A percentile compares a stretch with the other conserved stretches of the same genome.
Conservation (phyloP, 257 asterid species). For the Nicotiana tomentosiformis region DNA sequence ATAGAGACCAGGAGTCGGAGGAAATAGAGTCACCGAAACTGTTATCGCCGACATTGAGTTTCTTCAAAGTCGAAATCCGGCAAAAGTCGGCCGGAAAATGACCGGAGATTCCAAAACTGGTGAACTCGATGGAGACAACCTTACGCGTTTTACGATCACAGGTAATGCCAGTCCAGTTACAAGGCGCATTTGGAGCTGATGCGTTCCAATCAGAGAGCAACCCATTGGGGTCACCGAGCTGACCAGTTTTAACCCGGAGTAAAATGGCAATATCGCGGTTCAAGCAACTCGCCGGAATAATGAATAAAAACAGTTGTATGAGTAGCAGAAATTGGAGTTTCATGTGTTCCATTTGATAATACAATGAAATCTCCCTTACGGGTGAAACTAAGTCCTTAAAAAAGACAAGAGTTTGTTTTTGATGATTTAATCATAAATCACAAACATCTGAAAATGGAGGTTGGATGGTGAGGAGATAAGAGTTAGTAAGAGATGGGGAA, state of each 20-base stretch:
- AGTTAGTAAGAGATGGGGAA: background rate
- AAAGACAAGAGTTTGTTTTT: background rate
- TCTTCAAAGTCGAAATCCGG: slow-evolving; percentile 47
- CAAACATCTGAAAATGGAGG: slow-evolving; percentile 3
- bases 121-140: slow-evolving; percentile 50
- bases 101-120: slow-evolving; percentile 36
- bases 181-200: slow-evolving; percentile 40
- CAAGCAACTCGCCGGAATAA: slow-evolving; percentile 27
- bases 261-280: slow-evolving; percentile 52
- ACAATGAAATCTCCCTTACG: background rate
- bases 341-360: slow-evolving; percentile 17
- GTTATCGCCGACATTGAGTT: slow-evolving; percentile 44
- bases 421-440: background rate
- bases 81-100: slow-evolving; percentile 68
- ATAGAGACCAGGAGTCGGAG: slow-evolving; percentile 37
- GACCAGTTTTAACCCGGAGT: slow-evolving; percentile 46
- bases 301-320: slow-evolving; percentile 16
- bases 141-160: slow-evolving; percentile 30
- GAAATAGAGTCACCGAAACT: slow-evolving; percentile 36
- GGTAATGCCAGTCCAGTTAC: slow-evolving; percentile 67
- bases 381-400: background rate
- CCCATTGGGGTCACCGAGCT: slow-evolving; percentile 42
- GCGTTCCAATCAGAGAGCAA: slow-evolving; percentile 45
- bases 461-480: slow-evolving; percentile 6
- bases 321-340: slow-evolving; percentile 6